These are phyloP conservation scores for Volvariella surrecta DNA, from an alignment of 1,284 basidiomycete genomes.

Conservation along the genomic window DNA sequence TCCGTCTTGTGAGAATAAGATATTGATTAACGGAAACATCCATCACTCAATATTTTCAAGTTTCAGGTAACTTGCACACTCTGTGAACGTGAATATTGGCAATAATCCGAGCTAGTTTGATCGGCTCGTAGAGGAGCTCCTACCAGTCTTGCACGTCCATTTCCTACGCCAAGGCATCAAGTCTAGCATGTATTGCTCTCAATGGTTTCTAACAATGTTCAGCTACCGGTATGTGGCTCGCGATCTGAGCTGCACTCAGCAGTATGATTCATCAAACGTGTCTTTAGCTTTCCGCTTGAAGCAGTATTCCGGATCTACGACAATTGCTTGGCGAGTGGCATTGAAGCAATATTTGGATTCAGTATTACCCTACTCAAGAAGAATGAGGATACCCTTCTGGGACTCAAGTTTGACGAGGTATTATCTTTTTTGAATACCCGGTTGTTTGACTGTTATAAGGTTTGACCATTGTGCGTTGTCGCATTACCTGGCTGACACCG, in stretches of 20 bases:
- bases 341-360: slow-evolving; percentile 96
- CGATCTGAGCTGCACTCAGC: slow-evolving; percentile 2
- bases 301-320: slow-evolving; percentile 95
- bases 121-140: slow-evolving; percentile 84
- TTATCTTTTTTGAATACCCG: slow-evolving; percentile 72
- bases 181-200: slow-evolving; percentile 94
- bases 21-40: slow-evolving; percentile 32
- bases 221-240: slow-evolving; percentile 63
- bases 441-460: slow-evolving; percentile 80
- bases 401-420: slow-evolving; percentile 85
- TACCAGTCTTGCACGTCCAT: slow-evolving; percentile 88
- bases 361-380: slow-evolving; percentile 81
- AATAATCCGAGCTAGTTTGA: slow-evolving; percentile 58
- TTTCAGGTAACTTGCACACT: slow-evolving; percentile 7
- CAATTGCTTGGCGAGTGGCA: slow-evolving; percentile 91
- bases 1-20: slow-evolving; percentile 64
- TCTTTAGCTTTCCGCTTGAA: slow-evolving; percentile 89
- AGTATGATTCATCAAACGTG: slow-evolving; percentile 3
- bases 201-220: slow-evolving; percentile 98
- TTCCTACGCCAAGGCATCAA: slow-evolving; percentile 91
- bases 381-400: slow-evolving; percentile 76
- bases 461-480: slow-evolving; percentile 15
- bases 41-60: slow-evolving; percentile 3
- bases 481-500: too few species aligned
- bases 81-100: not conserved